Conservation (phyloP, 208 protist species). For the Kentomonas sorsogonicus region DNA sequence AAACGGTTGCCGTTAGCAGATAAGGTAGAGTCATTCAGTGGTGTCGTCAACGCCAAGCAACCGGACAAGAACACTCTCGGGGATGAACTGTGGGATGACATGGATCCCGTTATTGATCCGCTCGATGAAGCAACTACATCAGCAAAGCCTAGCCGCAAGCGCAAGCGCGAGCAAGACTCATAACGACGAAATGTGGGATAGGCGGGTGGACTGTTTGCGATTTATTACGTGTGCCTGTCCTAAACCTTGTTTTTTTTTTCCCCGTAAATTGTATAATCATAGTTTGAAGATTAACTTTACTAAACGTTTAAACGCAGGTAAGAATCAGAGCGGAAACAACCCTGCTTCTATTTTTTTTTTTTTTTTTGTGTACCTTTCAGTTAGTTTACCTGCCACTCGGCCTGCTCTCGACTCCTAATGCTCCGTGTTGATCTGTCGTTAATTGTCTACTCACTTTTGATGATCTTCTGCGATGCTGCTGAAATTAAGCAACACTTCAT, state of each 20-base stretch:
- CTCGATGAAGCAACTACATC: conserved; percentile 31
- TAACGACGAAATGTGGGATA: no score
- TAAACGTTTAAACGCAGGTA: background rate
- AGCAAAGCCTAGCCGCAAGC: no score
- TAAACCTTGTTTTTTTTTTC: background rate
- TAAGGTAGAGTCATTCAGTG: conserved; percentile 54
- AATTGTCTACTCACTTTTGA: background rate
- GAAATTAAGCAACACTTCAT: background rate
- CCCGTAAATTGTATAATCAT: background rate
- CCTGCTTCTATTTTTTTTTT: background rate
- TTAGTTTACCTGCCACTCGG: background rate
- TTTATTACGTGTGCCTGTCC: no score
- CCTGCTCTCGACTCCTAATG: background rate
- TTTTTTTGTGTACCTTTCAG: background rate
- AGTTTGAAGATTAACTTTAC: background rate
- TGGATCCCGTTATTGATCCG: conserved; percentile 78
- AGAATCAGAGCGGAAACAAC: background rate
- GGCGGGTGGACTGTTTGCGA: no score
- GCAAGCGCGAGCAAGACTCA: no score
- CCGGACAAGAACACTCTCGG: conserved; percentile 59
- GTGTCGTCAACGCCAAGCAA: conserved; percentile 60
- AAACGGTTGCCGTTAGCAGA: conserved; percentile 53
- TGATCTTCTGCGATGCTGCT: background rate
- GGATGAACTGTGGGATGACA: conserved; percentile 79
- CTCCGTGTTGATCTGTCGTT: background rate